Evolutionary conservation across 1,139 yeast genomes (phyloP).

Genomic region (Nadsonia starkeyi-henricii): DNA sequence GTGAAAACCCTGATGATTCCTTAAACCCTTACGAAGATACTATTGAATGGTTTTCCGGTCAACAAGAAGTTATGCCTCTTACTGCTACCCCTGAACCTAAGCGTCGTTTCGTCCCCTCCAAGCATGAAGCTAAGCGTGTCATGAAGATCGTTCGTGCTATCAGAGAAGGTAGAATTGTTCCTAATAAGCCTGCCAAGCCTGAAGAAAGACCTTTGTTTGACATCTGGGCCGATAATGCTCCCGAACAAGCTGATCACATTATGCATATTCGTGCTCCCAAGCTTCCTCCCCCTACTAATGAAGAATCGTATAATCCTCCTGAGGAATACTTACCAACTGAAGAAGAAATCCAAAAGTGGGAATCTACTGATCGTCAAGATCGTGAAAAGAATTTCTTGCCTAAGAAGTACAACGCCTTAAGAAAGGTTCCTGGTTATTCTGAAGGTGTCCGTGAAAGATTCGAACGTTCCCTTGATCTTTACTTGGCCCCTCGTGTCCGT

Average conservation of each 20-base stretch:
- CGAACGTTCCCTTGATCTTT: constrained; percentile 85
- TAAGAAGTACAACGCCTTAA: constrained; percentile 62
- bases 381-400: constrained; percentile 73
- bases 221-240: constrained; percentile 62
- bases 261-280: constrained; percentile 95
- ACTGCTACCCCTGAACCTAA: constrained; percentile 94
- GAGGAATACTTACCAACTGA: constrained; percentile 75
- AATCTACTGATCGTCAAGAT: constrained; percentile 57
- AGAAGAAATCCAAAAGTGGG: constrained; percentile 68
- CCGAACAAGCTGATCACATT: constrained; percentile 51
- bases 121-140: constrained; percentile 88
- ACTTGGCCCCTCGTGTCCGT: constrained; percentile 92
- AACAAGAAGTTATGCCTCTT: constrained; percentile 81
- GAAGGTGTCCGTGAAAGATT: constrained; percentile 80
- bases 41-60: constrained; percentile 87
- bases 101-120: constrained; percentile 90
- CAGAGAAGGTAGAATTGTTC: constrained; percentile 86
- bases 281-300: constrained; percentile 89
- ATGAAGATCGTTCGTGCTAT: constrained; percentile 95
- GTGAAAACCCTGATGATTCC: constrained; percentile 69
- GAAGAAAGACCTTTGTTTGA: constrained; percentile 41
- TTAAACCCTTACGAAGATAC: constrained; percentile 87
- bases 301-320: constrained; percentile 95
- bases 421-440: constrained; percentile 89
- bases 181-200: constrained; percentile 40